Base-by-base conservation (phyloP, 2,329 filamentous ascomycete genomes). In the Paraphaeosphaeria sporulosa region DNA sequence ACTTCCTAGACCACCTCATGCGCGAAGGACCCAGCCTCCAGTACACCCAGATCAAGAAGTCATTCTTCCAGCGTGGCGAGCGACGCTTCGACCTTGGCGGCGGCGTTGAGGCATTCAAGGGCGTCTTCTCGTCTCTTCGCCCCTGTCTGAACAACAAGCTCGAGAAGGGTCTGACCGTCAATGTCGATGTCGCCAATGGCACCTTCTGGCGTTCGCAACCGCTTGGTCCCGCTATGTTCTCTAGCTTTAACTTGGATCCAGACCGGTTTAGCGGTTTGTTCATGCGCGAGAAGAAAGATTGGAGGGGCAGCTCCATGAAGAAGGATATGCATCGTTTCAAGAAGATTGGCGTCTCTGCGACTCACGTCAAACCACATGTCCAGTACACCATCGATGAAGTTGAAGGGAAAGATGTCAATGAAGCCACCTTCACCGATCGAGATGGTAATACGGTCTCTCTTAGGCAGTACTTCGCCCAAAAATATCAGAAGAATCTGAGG, bases 151-250 rank as follows among this genome's bases (percentile, higher is more conserved):
- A 80, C 75, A 70, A 76, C 68, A 61, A 69, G 64, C 58, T 73
- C 64, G 84, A 86, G 34, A 85, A 86, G 27, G 87, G 87, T 9
- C 83, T 98, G 6, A 87, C 91, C 0, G 81, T 99, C 73, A 98
- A 97, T 68, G 88, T 96, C 12, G 94, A 99, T 71, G 90, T 97
- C 32, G 90, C 94, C 58, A 97, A 98, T 73, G 91, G 92, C 0
- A 91, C 91, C 13, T 99, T 99, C 80, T 98, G 92, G 90, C 84
- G 82, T 40, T 61, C 76, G 1, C 71, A 75, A 42, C 64, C 66
- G 23, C 68, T 78, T 8, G 62, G 61, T n/a, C 74, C 77, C 32
- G 75, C 78, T 43, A 61, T 83, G 6, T 48, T 64, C 15, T 66
- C 73, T 21, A 69, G 67, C 9, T 76, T 77, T 52, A 67, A 67